Percentiles rank a stretch among this genome's conserved stretches.
phyloP scores from a whole-genome alignment of 148 eudicot species.

The Dianthus caryophyllus region DNA sequence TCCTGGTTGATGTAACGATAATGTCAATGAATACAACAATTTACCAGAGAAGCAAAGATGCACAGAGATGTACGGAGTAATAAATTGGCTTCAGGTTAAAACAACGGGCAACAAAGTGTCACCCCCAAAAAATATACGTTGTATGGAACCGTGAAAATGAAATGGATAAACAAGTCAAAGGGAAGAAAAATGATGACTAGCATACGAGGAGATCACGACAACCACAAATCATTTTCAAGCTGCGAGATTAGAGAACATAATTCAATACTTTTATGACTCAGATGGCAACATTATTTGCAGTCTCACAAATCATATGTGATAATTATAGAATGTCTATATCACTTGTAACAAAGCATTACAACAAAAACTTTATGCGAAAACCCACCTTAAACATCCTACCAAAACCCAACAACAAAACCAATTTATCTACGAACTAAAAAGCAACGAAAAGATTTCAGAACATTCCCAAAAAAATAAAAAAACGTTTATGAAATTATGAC shows the following conservation, averaged over 20 bases:
- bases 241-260: not conserved
- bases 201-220: not conserved
- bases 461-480: too few species aligned
- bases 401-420: not conserved
- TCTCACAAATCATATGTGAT: not conserved
- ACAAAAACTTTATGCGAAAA: not conserved
- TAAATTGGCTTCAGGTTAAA: not conserved
- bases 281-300: not conserved
- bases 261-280: constrained; percentile 2
- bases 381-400: not conserved
- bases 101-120: not conserved
- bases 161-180: not conserved
- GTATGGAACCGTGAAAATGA: not conserved
- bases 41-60: not conserved
- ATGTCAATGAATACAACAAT: not conserved
- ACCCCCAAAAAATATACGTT: not conserved
- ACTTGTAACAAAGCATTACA: not conserved
- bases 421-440: not conserved
- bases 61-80: not conserved
- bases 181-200: not conserved
- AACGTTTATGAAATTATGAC: too few species aligned
- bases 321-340: too few species aligned
- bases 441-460: too few species aligned
- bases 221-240: constrained; percentile 3
- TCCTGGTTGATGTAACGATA: constrained; percentile 42